A percentile compares a stretch with the other conserved stretches of the same genome.
Conservation (phyloP, 2,329 filamentous ascomycete species). For the Lizonia empirigonia region DNA sequence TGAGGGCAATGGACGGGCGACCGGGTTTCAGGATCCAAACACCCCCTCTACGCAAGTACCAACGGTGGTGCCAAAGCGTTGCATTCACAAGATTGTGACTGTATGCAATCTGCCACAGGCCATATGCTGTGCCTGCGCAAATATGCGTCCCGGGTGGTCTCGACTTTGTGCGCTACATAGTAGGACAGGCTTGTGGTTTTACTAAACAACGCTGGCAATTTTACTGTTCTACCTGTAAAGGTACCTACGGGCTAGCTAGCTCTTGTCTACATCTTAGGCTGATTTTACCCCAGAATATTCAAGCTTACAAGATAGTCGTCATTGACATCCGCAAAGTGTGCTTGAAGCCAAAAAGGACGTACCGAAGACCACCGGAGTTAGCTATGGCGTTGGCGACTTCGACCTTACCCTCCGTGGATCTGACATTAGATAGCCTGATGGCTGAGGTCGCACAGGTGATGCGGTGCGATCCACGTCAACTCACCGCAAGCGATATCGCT, state of each 20-base stretch:
- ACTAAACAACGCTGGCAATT: conserved; percentile 7
- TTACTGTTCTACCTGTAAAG: conserved; percentile 13
- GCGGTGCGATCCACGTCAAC: conserved; percentile 16
- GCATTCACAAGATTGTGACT: conserved; percentile 19
- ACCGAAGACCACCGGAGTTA: neutral
- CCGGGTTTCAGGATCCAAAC: neutral
- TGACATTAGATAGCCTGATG: conserved; percentile 13
- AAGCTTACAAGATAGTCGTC: neutral
- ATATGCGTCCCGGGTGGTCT: conserved; percentile 10
- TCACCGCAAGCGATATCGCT: conserved; percentile 5
- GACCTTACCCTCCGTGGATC: conserved; percentile 12
- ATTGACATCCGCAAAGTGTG: neutral
- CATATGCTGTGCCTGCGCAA: conserved; percentile 20
- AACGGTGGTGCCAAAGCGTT: conserved; percentile 9
- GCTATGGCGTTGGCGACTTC: neutral
- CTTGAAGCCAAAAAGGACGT: neutral
- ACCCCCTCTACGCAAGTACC: neutral
- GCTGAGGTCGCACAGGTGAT: conserved; percentile 20
- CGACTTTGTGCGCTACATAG: conserved; percentile 8
- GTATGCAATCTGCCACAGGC: conserved; percentile 17
- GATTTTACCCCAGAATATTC: neutral
- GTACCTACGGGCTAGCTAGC: neutral
- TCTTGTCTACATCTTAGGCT: neutral
- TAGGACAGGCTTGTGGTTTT: conserved; percentile 1
- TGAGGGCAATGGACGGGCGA: neutral